These are phyloP conservation scores for Stagonosporopsis rhizophila DNA, from an alignment of 2,329 filamentous ascomycete genomes.

Conservation along the genomic window DNA sequence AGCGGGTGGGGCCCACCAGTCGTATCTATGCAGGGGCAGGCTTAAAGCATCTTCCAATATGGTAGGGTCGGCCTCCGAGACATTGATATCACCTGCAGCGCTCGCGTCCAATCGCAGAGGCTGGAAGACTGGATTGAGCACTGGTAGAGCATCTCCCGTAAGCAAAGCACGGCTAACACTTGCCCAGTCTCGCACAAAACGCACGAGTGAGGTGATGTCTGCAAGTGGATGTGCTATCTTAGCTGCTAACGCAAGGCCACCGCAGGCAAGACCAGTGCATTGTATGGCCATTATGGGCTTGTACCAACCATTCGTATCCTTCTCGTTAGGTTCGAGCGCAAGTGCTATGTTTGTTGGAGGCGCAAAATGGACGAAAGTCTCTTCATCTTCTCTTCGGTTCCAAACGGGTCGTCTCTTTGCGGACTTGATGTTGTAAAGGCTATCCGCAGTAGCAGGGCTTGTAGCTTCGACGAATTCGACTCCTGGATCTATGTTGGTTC, in stretches of 20 bases:
- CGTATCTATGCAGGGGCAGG: conserved; percentile 20
- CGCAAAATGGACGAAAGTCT: neutral
- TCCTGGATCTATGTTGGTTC: neutral
- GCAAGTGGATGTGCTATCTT: conserved; percentile 20
- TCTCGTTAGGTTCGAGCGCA: conserved; percentile 9
- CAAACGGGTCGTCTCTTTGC: neutral
- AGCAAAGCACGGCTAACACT: conserved; percentile 10
- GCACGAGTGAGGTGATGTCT: conserved; percentile 13
- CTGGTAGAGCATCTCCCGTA: neutral
- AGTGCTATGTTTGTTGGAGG: neutral
- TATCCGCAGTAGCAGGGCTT: neutral
- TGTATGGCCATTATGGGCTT: conserved; percentile 19
- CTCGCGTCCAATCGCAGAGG: neutral
- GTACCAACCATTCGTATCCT: conserved; percentile 3
- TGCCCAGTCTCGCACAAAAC: conserved; percentile 17
- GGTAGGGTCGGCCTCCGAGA: neutral
- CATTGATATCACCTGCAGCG: conserved; percentile 4
- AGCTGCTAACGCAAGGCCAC: conserved; percentile 10
- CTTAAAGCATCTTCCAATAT: neutral
- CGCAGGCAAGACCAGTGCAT: conserved; percentile 13
- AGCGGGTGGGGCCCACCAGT: conserved; percentile 19
- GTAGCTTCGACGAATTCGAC: conserved; percentile 11
- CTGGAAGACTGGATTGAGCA: neutral
- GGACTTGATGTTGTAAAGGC: neutral
- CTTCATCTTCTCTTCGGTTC: neutral